phyloP scores from a whole-genome alignment of 2,329 filamentous ascomycete genomes.

The Cladophialophora exuberans region DNA sequence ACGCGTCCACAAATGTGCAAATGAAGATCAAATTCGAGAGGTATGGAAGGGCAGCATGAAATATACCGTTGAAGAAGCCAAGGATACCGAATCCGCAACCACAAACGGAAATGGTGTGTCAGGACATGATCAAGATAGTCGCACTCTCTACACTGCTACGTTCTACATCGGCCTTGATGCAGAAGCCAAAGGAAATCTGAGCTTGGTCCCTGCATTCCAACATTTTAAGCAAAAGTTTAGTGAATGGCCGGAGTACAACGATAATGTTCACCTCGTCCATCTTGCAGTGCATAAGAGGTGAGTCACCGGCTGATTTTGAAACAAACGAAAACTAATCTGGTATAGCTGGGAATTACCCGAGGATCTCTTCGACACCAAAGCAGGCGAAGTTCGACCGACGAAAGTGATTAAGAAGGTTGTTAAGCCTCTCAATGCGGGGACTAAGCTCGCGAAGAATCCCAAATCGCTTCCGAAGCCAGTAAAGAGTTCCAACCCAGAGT shows the following conservation, averaged over 20 bases:
- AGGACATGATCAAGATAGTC: slow-evolving; percentile 46
- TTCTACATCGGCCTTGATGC: slow-evolving; percentile 76
- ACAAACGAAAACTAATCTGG: slow-evolving; percentile 14
- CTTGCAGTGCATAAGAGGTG: slow-evolving; percentile 87
- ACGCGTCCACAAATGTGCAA: slow-evolving; percentile 71
- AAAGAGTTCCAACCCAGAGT: too few species aligned
- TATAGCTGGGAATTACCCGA: slow-evolving; percentile 81
- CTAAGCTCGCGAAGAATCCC: too few species aligned
- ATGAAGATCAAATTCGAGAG: slow-evolving; percentile 63
- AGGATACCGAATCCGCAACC: slow-evolving; percentile 54
- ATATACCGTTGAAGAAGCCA: slow-evolving; percentile 59
- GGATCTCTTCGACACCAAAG: slow-evolving; percentile 73
- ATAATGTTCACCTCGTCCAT: slow-evolving; percentile 74
- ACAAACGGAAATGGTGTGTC: slow-evolving; percentile 49
- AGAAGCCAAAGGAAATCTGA: slow-evolving; percentile 53
- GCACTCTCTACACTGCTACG: slow-evolving; percentile 79
- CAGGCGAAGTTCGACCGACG: slow-evolving; percentile 72
- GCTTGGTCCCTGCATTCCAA: slow-evolving; percentile 73
- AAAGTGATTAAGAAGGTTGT: slow-evolving; percentile 58
- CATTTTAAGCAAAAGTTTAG: slow-evolving; percentile 85
- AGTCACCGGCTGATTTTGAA: slow-evolving; percentile 39
- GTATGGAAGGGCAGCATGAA: slow-evolving; percentile 65
- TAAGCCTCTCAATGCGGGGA: slow-evolving; percentile 20
- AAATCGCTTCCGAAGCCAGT: too few species aligned
- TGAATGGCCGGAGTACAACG: slow-evolving; percentile 73